A percentile compares a stretch with the other conserved stretches of the same genome.
Conservation (phyloP, 179 eudicot species). For the Silene noctiflora region DNA sequence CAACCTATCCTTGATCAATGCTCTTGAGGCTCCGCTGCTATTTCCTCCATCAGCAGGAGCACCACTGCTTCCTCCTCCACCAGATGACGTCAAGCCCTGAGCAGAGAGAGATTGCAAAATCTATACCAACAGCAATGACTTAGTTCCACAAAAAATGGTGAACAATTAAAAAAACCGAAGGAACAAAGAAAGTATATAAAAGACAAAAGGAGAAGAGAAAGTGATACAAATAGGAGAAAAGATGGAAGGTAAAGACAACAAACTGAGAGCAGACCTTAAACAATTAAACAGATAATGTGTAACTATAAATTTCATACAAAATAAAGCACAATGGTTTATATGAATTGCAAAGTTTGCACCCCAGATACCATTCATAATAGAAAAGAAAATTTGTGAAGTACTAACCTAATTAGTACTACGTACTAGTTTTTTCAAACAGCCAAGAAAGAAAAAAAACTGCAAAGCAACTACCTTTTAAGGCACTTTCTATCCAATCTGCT, state of each 20-base stretch:
- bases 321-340: not conserved
- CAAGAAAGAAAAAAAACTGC: not conserved
- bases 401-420: not conserved
- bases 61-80: slow-evolving; percentile 57
- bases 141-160: not conserved
- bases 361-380: not conserved
- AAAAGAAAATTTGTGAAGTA: not conserved
- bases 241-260: not conserved
- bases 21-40: slow-evolving; percentile 92
- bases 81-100: slow-evolving; percentile 87
- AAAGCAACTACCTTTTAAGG: not conserved
- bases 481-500: not conserved
- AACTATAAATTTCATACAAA: not conserved
- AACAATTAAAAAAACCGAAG: not conserved
- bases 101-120: slow-evolving; percentile 77
- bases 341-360: not conserved
- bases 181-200: not conserved
- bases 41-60: slow-evolving; percentile 67
- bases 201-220: not conserved
- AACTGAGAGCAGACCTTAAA: not conserved
- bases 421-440: not conserved
- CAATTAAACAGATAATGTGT: not conserved
- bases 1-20: slow-evolving; percentile 77
- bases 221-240: not conserved
- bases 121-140: slow-evolving; percentile 33